A percentile compares a stretch with the other conserved stretches of the same genome.
Evolutionary conservation across 345 rosid genomes (phyloP).

Genomic region (Raphanus sativus): DNA sequence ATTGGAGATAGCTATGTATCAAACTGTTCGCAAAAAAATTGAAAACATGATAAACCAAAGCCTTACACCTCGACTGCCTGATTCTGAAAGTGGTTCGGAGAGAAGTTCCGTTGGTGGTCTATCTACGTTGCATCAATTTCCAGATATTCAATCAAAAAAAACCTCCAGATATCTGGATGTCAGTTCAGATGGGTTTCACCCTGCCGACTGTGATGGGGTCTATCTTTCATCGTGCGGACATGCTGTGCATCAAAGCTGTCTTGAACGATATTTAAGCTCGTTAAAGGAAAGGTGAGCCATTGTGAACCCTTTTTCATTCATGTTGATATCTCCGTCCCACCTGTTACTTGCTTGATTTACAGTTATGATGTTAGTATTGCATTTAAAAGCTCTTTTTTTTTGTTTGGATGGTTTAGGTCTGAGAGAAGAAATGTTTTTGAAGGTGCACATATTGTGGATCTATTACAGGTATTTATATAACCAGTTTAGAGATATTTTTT

Average conservation of each 20-base stretch:
- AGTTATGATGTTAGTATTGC: neutral
- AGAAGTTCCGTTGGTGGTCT: conserved; percentile 41
- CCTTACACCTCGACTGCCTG: conserved; percentile 29
- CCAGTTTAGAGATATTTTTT: conserved; percentile 17
- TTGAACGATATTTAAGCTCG: conserved; percentile 78
- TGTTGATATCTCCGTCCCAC: neutral
- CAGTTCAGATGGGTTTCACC: conserved; percentile 67
- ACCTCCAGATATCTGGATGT: conserved; percentile 45
- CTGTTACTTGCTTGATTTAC: neutral
- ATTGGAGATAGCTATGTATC: conserved; percentile 65
- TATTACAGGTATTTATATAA: conserved; percentile 57
- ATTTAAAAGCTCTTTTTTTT: neutral
- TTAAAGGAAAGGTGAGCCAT: conserved; percentile 72
- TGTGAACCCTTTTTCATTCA: conserved; percentile 5
- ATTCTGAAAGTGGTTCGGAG: conserved; percentile 38
- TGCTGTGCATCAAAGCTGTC: conserved; percentile 93
- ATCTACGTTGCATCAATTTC: conserved; percentile 49
- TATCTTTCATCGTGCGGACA: conserved; percentile 93
- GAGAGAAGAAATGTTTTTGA: conserved; percentile 73
- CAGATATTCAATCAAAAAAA: conserved; percentile 54
- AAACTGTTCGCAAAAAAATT: conserved; percentile 43
- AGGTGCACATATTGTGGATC: conserved; percentile 85
- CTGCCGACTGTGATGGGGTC: conserved; percentile 80
- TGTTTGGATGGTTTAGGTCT: conserved; percentile 46
- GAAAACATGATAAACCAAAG: conserved; percentile 31